Conservation (phyloP, 495 filamentous ascomycete species). For the Neurospora tetraspora region DNA sequence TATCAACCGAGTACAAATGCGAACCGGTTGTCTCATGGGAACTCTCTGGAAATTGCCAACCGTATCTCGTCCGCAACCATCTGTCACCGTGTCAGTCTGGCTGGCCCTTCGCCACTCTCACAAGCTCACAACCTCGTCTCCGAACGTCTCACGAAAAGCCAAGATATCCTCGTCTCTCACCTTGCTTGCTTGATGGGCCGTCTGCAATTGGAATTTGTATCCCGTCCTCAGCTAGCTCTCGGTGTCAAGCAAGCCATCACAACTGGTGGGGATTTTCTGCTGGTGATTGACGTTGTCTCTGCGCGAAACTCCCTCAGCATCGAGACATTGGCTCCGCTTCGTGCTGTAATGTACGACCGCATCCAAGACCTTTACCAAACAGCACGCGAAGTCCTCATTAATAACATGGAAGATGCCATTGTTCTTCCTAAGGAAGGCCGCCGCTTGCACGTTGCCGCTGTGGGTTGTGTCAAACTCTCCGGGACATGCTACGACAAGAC, state of each 20-base stretch:
- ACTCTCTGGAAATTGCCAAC: slow-evolving; percentile 13
- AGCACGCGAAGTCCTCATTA: slow-evolving; percentile 65
- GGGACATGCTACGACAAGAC: slow-evolving; percentile 86
- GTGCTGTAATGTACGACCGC: slow-evolving; percentile 67
- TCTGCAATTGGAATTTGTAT: slow-evolving; percentile 82
- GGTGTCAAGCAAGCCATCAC: slow-evolving; percentile 63
- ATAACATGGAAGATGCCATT: slow-evolving; percentile 59
- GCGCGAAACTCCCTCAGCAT: slow-evolving; percentile 61
- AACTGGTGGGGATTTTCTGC: slow-evolving; percentile 67
- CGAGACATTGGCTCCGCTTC: slow-evolving; percentile 54
- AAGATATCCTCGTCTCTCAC: slow-evolving; percentile 80
- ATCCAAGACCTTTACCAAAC: slow-evolving; percentile 70
- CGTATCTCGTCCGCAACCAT: slow-evolving; percentile 38
- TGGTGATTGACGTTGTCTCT: slow-evolving; percentile 75
- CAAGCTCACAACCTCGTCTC: slow-evolving; percentile 42
- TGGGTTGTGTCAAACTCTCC: slow-evolving; percentile 78
- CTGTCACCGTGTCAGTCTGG: slow-evolving; percentile 44
- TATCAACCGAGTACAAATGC: slow-evolving; percentile 25
- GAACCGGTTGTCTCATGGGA: slow-evolving; percentile 30
- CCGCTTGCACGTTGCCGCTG: slow-evolving; percentile 69
- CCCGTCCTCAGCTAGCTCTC: slow-evolving; percentile 67
- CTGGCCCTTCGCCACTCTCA: slow-evolving; percentile 32
- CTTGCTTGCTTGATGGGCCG: slow-evolving; percentile 85
- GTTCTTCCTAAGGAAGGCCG: slow-evolving; percentile 76
- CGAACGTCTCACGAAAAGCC: slow-evolving; percentile 58